Base-by-base conservation (phyloP, 768 basidiomycete genomes). In the Termitomyces sp. region DNA sequence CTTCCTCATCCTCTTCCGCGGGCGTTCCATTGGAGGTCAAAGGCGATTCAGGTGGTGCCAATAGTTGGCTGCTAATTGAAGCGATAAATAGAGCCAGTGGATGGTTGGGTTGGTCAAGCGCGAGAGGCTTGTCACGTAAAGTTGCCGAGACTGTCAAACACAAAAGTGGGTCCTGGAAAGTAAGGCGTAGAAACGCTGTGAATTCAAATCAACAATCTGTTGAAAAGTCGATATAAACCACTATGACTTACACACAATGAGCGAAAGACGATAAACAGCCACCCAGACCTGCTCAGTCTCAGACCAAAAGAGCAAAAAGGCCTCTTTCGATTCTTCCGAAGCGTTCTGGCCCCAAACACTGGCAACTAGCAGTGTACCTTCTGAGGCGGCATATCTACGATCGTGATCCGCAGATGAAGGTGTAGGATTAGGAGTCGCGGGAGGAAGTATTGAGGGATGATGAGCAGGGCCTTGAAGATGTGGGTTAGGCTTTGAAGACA, bases 121-220 rank as follows among this genome's bases (percentile, higher is more conserved):
- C 70, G 7, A 90, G 67, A 0, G 87, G 82, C 63, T 85, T 90
- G 23, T 95, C 92, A 48, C 94, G 82, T n/a, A 96, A 74, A 0
- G 94, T 97, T n/a, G 86, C 80, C 3, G 90, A 92, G 4, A 87
- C 79, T 0, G 94, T 97, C 29, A 97, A 71, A 64, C 89, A 93
- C 27, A 97, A 79, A 11, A 96, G 70, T 10, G 94, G 94, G 58
- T 94, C 84, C 3, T 75, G 64, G 47, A 88, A 82, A 34, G 79
- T 76, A 16, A 92, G 83, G 32, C 85, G 81, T 29, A 94, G 71
- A 68, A 87, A 95, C 0, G 89, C 92, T 95, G 61, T 6, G 37
- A 58, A 58, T 45, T 61, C 49, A 55, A 31, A 52, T 37, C 19
- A 27, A 49, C 12, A 31, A 53, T 31, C 40, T 12, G 5, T 23